A percentile compares a stretch with the other conserved stretches of the same genome.
These are phyloP conservation scores for Talaromyces marneffei DNA, from an alignment of 2,329 filamentous ascomycete species.

Conservation along the genomic window DNA sequence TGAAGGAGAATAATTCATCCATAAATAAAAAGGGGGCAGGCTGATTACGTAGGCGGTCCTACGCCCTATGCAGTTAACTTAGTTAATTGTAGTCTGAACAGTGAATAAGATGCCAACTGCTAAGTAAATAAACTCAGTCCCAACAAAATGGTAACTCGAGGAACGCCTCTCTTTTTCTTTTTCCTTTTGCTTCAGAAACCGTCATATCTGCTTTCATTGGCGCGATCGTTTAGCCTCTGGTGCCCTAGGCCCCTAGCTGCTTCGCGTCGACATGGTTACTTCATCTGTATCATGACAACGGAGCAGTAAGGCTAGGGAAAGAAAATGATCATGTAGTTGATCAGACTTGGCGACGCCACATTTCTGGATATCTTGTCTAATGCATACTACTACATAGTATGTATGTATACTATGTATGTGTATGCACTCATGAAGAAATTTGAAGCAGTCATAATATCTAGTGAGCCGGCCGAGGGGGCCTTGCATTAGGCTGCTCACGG, in stretches of 20 bases:
- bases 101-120: neutral
- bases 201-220: neutral
- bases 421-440: neutral
- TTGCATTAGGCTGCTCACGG: neutral
- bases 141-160: neutral
- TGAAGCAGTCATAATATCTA: neutral
- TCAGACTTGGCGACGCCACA: neutral
- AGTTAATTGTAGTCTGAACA: neutral
- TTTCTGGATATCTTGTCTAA: neutral
- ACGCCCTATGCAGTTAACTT: neutral
- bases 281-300: neutral
- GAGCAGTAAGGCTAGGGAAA: neutral
- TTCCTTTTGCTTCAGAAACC: neutral
- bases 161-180: neutral
- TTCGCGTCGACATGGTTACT: neutral
- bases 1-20: neutral
- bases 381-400: neutral
- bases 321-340: neutral
- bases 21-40: neutral
- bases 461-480: neutral
- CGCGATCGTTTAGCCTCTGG: neutral
- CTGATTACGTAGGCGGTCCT: neutral
- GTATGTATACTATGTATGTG: no score
- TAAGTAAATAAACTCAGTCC: neutral
- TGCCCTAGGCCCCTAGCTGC: neutral